Base-by-base conservation (phyloP, 1,284 basidiomycete species). In the Takashimella koratensis region DNA sequence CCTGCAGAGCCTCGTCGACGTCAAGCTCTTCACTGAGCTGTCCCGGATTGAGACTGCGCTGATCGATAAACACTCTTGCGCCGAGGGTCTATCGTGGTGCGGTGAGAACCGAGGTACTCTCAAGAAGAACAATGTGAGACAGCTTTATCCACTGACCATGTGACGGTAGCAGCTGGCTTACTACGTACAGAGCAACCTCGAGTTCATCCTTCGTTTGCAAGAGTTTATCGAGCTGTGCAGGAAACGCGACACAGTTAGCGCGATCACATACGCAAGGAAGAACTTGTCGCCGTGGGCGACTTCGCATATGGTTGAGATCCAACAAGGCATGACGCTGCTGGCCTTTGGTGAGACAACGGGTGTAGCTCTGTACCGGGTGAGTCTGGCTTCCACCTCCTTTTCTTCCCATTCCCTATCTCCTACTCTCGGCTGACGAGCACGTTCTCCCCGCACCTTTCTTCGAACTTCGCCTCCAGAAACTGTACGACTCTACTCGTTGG, bases 161-260 rank as follows among this genome's bases (percentile, higher is more conserved):
- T 30, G 24, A n/a, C 13, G 11, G 5, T 45, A 11, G 19, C 4
- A 45, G 6, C 39, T n/a, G 5, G 24, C 52, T 54, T 21, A 50
- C 22, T 6, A 3, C 53, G 16, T 36, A 36, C 75, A 95, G 90
- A 93, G 88, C 75, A 87, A 91, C 13, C 82, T 99, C 43, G 96
- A 99, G 77, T 97, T 98, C 73, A 89, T 94, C 56, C 83, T 99
- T 25, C 84, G 96, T 20, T 79, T 97, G 44, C 96, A 99, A 76
- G 93, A 98, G 76, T 98, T 88, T 71, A 91, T 98, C 65, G 96
- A 98, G 75, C 81, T 98, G 6, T 84, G 86, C 36, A 80, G 93
- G 42, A 78, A 80, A 13, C 75, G 82, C n/a, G 85, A 85, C 67
- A 80, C 79, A 4, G 66, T 79, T 27, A 86, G 88, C 47, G 96